A percentile compares a stretch with the other conserved stretches of the same genome.
Conservation (phyloP, 805 yeast species). For the Kluyveromyces siamensis region DNA sequence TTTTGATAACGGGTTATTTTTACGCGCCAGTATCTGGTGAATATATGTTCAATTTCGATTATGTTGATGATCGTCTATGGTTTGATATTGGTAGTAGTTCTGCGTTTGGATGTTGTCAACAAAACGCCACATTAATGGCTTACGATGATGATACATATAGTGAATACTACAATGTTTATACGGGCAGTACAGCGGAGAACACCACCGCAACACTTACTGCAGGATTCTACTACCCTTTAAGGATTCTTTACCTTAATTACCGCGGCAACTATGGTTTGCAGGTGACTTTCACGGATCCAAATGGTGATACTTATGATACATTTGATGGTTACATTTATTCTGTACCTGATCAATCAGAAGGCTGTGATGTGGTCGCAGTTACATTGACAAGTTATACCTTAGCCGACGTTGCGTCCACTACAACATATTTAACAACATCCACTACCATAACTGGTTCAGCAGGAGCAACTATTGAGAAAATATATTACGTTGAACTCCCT, state of each 20-base stretch:
- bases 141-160: background rate
- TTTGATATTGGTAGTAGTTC: slow-evolving; percentile 26
- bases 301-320: slow-evolving; percentile 10
- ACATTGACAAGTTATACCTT: slow-evolving; percentile 3
- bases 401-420: background rate
- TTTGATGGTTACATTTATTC: slow-evolving; percentile 13
- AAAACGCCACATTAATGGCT: background rate
- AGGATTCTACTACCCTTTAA: slow-evolving; percentile 26
- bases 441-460: background rate
- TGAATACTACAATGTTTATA: background rate
- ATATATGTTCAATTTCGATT: slow-evolving; percentile 17
- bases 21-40: slow-evolving; percentile 23
- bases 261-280: slow-evolving; percentile 10
- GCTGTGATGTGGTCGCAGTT: slow-evolving; percentile 2
- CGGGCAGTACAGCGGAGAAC: background rate
- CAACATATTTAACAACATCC: background rate
- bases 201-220: slow-evolving; percentile 13
- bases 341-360: slow-evolving; percentile 3
- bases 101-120: slow-evolving; percentile 30
- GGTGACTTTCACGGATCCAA: slow-evolving; percentile 15
- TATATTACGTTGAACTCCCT: slow-evolving; percentile 7
- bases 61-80: slow-evolving; percentile 27
- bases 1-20: slow-evolving; percentile 22
- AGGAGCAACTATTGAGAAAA: background rate
- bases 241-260: slow-evolving; percentile 20